Evolutionary conservation across 179 eudicot species (phyloP).

Genomic region (Silene vulgaris): DNA sequence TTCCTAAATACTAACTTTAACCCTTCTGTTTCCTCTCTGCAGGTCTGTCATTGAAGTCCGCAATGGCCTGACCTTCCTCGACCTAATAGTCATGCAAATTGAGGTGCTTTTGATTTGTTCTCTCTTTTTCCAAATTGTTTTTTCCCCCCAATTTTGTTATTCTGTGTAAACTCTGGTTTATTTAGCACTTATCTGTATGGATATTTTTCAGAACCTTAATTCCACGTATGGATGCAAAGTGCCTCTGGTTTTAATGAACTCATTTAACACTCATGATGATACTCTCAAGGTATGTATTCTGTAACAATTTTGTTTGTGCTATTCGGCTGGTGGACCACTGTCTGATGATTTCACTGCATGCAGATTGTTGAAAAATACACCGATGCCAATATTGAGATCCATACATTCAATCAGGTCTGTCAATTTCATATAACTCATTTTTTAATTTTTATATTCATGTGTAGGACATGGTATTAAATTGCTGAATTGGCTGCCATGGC

Average conservation of each 20-base stretch:
- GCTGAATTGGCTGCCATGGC: background rate
- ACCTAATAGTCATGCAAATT: constrained; percentile 86
- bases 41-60: constrained; percentile 99
- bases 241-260: constrained; percentile 92
- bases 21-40: background rate
- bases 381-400: constrained; percentile 66
- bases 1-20: too few species aligned
- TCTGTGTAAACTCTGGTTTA: background rate
- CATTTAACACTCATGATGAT: constrained; percentile 98
- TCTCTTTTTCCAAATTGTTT: background rate
- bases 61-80: constrained; percentile 85
- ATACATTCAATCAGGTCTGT: constrained; percentile 94
- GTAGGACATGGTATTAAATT: background rate
- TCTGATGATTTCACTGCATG: constrained; percentile 20
- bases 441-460: background rate
- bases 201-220: constrained; percentile 55
- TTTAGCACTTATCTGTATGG: background rate
- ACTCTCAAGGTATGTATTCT: constrained; percentile 58
- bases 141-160: background rate
- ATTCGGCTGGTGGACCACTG: constrained; percentile 5
- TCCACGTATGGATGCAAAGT: constrained; percentile 83
- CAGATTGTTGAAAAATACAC: constrained; percentile 90
- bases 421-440: constrained; percentile 13
- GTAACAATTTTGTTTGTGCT: background rate
- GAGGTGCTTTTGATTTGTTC: constrained; percentile 47